These are phyloP conservation scores for Acrocalymma vagum DNA, from an alignment of 2,329 filamentous ascomycete species.

Conservation along the genomic window DNA sequence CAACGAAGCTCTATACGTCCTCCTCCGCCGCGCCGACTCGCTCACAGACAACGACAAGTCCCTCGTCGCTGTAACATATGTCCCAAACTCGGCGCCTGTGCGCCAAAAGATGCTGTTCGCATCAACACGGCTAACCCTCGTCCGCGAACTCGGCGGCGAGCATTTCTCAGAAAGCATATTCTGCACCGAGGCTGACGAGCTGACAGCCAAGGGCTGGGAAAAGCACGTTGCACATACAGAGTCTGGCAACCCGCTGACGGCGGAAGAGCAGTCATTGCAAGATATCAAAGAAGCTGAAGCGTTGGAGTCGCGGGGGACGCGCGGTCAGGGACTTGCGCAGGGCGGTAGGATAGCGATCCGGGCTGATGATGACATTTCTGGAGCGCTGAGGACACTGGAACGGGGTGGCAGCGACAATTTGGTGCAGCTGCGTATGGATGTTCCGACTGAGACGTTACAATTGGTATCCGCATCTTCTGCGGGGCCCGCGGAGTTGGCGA, in stretches of 20 bases:
- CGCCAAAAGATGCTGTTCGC: conserved; percentile 90
- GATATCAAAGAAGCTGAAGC: conserved; percentile 80
- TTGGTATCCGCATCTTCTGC: conserved; percentile 65
- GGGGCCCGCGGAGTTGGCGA: conserved; percentile 66
- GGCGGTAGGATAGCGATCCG: conserved; percentile 57
- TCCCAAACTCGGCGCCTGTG: conserved; percentile 80
- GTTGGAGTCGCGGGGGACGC: conserved; percentile 75
- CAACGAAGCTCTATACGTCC: conserved; percentile 75
- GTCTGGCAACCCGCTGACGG: conserved; percentile 74
- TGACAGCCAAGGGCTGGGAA: conserved; percentile 74
- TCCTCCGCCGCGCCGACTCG: conserved; percentile 73
- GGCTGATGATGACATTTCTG: conserved; percentile 69
- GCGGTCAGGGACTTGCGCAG: conserved; percentile 52
- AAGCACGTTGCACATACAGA: conserved; percentile 74
- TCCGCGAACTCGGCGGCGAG: conserved; percentile 79
- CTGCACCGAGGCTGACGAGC: conserved; percentile 73
- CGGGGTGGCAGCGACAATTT: conserved; percentile 60
- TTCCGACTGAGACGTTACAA: conserved; percentile 73
- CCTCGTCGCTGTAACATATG: conserved; percentile 76
- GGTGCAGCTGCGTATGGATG: conserved; percentile 78
- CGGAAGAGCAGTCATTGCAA: conserved; percentile 76
- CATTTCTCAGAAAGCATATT: conserved; percentile 81
- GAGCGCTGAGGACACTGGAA: conserved; percentile 68
- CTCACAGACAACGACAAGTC: conserved; percentile 47
- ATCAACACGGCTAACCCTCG: conserved; percentile 76